Evolutionary conservation across 2,329 filamentous ascomycete genomes (phyloP), one percentile per base, ranked within the genome.

Genomic region (Phyllosticta citrichinensis): DNA sequence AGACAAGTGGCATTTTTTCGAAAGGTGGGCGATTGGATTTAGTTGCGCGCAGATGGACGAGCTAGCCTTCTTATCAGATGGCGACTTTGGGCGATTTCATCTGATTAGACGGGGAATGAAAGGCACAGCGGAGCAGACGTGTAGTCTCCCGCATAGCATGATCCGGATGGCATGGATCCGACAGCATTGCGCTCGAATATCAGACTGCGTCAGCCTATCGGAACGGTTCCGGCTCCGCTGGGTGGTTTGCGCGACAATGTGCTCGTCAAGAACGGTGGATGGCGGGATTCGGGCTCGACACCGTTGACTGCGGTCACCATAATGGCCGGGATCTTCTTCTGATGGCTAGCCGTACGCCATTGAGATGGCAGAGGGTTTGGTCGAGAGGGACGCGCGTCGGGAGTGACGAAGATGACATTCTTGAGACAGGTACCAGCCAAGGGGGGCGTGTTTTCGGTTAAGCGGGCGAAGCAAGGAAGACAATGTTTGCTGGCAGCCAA

Each of bases 1-100:
- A 70, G 57, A 24, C 50, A 5, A 24, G 19, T 24, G 52, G 52
- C 52, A 54, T 54, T 54, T 14, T 54, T 54, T 14, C 24, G 40
- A 47, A 47, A n/a, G 40, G 5, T 1, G 19, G 2, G 14, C n/a
- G 40, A 14, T 6, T 47, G 40, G n/a, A 47, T 47, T 19, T 8
- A 47, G 17, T 6, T 47, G 8, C n/a, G 17, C 17, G 40, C 40
- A 47, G 40, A 19, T 47, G 17, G 17, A n/a, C 0, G n/a, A 14
- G 17, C 40, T n/a, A 14, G 40, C 35, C 35, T 17, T 17, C 40
- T 47, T 47, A 47, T 47, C 40, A 47, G 40, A 40, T 40, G 33
- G 11, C 11, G 14, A n/a, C 40, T n/a, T n/a, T 47, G 33, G 33
- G 14, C 11, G 33, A 22, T 22, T 40, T 12, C 3, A 47, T 47